These are phyloP conservation scores for Davidsoniella australis DNA, from an alignment of 2,329 filamentous ascomycete genomes.

Conservation along the genomic window DNA sequence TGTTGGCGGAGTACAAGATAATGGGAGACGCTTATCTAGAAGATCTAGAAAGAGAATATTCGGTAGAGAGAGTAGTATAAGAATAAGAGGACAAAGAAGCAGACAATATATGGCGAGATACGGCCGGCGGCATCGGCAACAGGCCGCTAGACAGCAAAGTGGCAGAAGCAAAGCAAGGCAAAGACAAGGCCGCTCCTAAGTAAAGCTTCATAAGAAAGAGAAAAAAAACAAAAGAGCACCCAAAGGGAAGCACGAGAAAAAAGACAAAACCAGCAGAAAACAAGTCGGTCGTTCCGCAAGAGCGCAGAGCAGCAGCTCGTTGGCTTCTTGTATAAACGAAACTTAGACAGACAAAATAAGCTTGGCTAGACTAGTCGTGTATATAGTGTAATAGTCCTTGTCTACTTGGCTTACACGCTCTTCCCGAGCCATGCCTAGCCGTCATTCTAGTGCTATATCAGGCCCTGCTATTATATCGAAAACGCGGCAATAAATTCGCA, in stretches of 20 bases:
- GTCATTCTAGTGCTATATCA: too few relatives aligned
- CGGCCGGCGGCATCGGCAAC: too few relatives aligned
- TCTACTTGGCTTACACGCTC: too few relatives aligned
- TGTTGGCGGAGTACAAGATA: background rate
- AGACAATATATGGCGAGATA: too few relatives aligned
- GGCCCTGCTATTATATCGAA: too few relatives aligned
- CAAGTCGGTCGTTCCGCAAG: background rate
- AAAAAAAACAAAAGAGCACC: slow-evolving; percentile 1
- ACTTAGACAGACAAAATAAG: too few relatives aligned
- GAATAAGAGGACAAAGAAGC: background rate
- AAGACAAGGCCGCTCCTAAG: too few relatives aligned
- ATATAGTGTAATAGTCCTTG: too few relatives aligned
- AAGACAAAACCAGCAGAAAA: background rate
- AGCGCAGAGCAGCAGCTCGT: background rate
- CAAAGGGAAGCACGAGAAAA: background rate
- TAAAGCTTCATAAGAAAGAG: background rate
- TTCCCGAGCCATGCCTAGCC: too few relatives aligned
- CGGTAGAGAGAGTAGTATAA: background rate
- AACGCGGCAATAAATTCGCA: too few relatives aligned
- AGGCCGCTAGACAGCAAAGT: background rate
- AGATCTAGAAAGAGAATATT: background rate
- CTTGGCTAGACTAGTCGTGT: too few relatives aligned
- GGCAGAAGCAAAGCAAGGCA: background rate
- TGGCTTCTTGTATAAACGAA: too few relatives aligned
- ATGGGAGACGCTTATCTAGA: background rate